Conservation (phyloP, 257 asterid genomes). For the Sherardia arvensis region DNA sequence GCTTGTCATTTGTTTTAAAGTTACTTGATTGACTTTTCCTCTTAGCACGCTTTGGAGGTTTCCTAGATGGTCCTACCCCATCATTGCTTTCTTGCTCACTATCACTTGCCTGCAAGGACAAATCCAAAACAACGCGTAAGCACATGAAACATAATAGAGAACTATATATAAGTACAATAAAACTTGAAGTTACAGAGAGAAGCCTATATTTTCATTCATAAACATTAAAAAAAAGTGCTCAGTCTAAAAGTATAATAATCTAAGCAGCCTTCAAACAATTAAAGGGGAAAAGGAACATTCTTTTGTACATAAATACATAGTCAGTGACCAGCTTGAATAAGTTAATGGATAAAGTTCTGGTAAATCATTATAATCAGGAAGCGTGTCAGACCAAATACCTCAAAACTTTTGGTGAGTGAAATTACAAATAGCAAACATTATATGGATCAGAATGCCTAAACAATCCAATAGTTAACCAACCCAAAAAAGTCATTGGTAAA, state of each 20-base stretch:
- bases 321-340: background rate
- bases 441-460: background rate
- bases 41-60: slow-evolving; percentile 66
- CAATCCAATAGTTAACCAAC: background rate
- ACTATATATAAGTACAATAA: background rate
- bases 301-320: background rate
- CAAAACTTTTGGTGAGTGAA: background rate
- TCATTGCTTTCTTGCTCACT: slow-evolving; percentile 88
- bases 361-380: background rate
- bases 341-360: background rate
- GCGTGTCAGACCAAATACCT: background rate
- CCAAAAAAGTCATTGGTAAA: background rate
- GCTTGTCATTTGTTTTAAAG: slow-evolving; percentile 43
- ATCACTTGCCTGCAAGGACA: slow-evolving; percentile 67
- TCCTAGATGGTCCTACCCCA: slow-evolving; percentile 67
- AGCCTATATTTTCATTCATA: background rate
- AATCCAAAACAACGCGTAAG: slow-evolving; percentile 12
- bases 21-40: slow-evolving; percentile 50
- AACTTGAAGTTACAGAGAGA: background rate
- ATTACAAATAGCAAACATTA: background rate
- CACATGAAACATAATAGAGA: background rate
- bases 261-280: background rate
- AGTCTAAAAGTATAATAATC: background rate
- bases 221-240: background rate
- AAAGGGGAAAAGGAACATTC: background rate